Conservation (phyloP, 306 rosid genomes). For the Ammopiptanthus mongolicus region DNA sequence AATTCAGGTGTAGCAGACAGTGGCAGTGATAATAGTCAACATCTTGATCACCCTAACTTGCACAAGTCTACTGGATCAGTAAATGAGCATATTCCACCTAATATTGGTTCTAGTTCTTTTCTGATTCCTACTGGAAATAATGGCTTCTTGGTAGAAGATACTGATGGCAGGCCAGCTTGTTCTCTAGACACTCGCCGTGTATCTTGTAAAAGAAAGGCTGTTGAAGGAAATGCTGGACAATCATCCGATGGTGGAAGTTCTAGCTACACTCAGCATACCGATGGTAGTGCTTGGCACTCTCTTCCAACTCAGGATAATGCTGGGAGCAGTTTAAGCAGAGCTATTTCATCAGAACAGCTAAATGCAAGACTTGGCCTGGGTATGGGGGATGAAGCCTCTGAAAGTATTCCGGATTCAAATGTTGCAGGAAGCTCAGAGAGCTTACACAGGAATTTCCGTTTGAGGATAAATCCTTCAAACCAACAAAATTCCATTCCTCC, state of each 20-base stretch:
- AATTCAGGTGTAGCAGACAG: slow-evolving; percentile 47
- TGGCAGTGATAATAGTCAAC: slow-evolving; percentile 38
- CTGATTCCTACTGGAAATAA: slow-evolving; percentile 43
- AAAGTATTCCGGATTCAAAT: slow-evolving; percentile 41
- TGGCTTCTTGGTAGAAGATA: slow-evolving; percentile 41
- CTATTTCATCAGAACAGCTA: slow-evolving; percentile 45
- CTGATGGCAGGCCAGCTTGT: slow-evolving; percentile 56
- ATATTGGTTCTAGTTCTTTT: slow-evolving; percentile 44
- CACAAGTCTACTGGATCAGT: slow-evolving; percentile 51
- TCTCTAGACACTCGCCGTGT: slow-evolving; percentile 54
- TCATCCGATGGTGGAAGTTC: slow-evolving; percentile 60
- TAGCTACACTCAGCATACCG: slow-evolving; percentile 53
- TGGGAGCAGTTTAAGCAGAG: slow-evolving; percentile 35
- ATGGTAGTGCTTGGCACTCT: slow-evolving; percentile 38
- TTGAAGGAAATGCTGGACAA: slow-evolving; percentile 59
- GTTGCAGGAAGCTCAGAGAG: slow-evolving; percentile 40
- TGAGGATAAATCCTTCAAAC: slow-evolving; percentile 52
- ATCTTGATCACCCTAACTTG: slow-evolving; percentile 32
- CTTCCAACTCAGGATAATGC: slow-evolving; percentile 40
- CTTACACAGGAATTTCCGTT: slow-evolving; percentile 62
- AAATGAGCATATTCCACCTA: slow-evolving; percentile 35
- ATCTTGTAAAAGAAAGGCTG: slow-evolving; percentile 70
- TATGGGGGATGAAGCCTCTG: slow-evolving; percentile 43
- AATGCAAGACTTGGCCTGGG: slow-evolving; percentile 48
- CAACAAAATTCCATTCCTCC: slow-evolving; percentile 40